phyloP scores from a whole-genome alignment of 1,284 basidiomycete species.

The Ustilago sp. region DNA sequence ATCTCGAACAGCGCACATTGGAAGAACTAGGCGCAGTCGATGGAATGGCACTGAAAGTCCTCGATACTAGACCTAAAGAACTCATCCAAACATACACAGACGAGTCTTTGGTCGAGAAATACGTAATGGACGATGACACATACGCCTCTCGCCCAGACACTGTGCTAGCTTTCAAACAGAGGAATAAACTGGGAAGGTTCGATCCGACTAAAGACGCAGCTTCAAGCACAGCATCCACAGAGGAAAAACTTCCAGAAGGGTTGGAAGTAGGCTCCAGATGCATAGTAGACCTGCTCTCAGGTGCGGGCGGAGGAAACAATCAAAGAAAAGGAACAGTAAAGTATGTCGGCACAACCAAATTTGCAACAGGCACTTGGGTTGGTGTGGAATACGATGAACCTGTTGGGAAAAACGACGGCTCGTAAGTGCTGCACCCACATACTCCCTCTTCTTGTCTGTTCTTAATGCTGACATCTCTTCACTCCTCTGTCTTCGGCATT shows the following conservation, averaged over 20 bases:
- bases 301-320: conserved; percentile 55
- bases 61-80: conserved; percentile 64
- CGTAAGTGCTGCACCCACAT: conserved; percentile 74
- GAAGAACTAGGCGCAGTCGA: conserved; percentile 80
- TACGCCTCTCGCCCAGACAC: conserved; percentile 82
- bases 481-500: not conserved
- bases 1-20: conserved; percentile 77
- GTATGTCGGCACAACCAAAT: conserved; percentile 84
- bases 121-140: conserved; percentile 84
- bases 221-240: conserved; percentile 27
- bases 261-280: conserved; percentile 80
- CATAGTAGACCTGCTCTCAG: conserved; percentile 79
- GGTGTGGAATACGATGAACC: conserved; percentile 97
- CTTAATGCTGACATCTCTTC: not conserved
- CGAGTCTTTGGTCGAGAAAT: conserved; percentile 88
- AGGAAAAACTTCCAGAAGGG: conserved; percentile 67
- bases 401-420: conserved; percentile 92
- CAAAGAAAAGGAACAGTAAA: conserved; percentile 83
- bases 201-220: conserved; percentile 71
- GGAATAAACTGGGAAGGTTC: conserved; percentile 89
- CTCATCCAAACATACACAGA: conserved; percentile 86
- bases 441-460: not conserved
- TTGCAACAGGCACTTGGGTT: conserved; percentile 80
- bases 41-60: conserved; percentile 80
- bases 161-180: conserved; percentile 89